Conservation (phyloP, 768 basidiomycete species). For the Tephrocybe rancida region DNA sequence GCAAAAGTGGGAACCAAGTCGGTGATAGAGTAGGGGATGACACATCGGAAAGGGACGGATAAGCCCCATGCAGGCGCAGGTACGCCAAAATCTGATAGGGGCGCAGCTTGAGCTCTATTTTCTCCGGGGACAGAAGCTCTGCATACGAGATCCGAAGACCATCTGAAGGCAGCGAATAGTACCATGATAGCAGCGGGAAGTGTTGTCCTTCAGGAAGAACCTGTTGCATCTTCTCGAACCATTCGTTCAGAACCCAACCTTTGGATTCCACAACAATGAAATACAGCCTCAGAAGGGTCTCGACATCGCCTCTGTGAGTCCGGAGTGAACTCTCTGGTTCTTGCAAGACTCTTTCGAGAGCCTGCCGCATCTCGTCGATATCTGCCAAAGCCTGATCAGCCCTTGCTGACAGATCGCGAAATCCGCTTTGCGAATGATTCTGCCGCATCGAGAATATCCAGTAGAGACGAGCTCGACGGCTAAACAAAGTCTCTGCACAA, state of each 20-base stretch:
- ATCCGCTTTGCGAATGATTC: neutral
- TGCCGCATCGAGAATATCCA: neutral
- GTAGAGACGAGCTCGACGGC: neutral
- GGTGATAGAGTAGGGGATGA: neutral
- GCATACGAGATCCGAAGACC: neutral
- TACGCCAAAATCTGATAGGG: neutral
- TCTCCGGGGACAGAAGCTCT: neutral
- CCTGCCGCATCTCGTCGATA: neutral
- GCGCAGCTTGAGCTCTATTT: neutral
- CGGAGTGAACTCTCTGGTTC: neutral
- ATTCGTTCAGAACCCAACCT: neutral
- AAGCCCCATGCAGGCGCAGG: neutral
- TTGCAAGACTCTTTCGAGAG: neutral
- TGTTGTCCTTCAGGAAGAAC: neutral
- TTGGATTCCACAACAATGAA: neutral
- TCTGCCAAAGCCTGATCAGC: neutral
- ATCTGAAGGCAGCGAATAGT: neutral
- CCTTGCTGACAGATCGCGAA: neutral
- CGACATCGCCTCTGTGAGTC: neutral
- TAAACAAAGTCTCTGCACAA: neutral
- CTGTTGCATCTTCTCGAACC: neutral
- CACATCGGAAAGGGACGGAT: neutral
- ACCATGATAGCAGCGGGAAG: neutral
- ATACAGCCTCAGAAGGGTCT: neutral
- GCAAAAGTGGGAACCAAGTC: neutral